Evolutionary conservation across 2,329 filamentous ascomycete species (phyloP), one percentile per base, ranked within the genome.

Genomic region (Colletotrichum trifolii): DNA sequence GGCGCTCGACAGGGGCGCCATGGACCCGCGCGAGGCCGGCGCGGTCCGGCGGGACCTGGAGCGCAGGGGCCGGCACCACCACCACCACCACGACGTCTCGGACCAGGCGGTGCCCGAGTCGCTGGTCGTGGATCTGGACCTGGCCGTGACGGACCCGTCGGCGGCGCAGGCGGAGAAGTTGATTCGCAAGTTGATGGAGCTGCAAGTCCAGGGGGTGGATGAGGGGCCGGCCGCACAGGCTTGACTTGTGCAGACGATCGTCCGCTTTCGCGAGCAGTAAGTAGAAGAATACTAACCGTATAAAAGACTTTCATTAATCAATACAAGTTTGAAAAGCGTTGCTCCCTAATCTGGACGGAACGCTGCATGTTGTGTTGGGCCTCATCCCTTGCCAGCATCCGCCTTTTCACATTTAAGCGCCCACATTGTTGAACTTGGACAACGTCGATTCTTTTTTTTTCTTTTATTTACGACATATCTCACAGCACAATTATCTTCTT

Each of bases 101-200:
- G 71, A 70, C 1, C 66, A 69, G 3, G 73, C 78, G 10, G 68
- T 74, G 5, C 76, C 25, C 25, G 25, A 72, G 2, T 73, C 73
- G 0, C 76, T 79, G 61, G 76, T 79, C 73, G 69, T 72, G 5
- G 77, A 80, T 56, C 65, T 78, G 54, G 71, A 74, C 35, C 63
- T 79, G 25, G 76, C 75, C 8, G 61, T 76, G 58, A 74, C 70
- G n/a, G 69, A 79, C 15, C 76, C 75, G 3, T 69, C 70, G 11
- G 71, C 70, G 9, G 77, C 76, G 8, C 73, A 62, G n/a, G 74
- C 71, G 8, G 76, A 78, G 59, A 75, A 67, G 11, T 53, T 79
- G 36, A 75, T 77, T 0, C 64, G 50, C 1, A 69, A 71, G 25
- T 78, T 79, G 13, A 8, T 9, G 17, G 33, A 38, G 15, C 13